Base-by-base conservation (phyloP, 495 filamentous ascomycete species). In the Thermochaetoides thermophila region DNA sequence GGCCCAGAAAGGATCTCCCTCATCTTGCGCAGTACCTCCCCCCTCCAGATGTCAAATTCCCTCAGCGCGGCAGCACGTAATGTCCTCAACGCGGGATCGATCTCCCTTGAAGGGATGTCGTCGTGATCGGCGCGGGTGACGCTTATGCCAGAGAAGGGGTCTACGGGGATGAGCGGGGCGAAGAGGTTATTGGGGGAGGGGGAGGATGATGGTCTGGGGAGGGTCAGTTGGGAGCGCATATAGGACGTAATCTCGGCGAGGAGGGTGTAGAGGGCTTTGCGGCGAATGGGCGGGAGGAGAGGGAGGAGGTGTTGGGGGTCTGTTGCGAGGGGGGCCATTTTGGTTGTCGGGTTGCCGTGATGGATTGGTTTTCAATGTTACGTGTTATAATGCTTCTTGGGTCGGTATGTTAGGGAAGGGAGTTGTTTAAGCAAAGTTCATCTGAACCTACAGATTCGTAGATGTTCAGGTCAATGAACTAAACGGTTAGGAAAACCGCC, bases 271-370 rank as follows among this genome's bases (percentile, higher is more conserved):
- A 62, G 52, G 3, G 49, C 57, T 35, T 50, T 56, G 39, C 62
- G 59, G 19, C 50, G 51, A 16, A 55, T 49, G 31, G 46, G 50
- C 31, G 62, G 57, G n/a, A 66, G 43, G 7, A 58, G 52, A 6
- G 61, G 40, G n/a, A 60, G 56, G 17, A 66, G 30, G 20, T 59
- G 59, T 29, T 59, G 50, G 11, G 62, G 62, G 22, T 66, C 62
- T 19, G 20, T 55, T 18, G 50, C 58, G 16, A 61, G 52, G 23
- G 60, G 62, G 28, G 61, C 60, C 61, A 66, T 66, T 18, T 14
- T 33, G 14, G 20, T 26, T 13, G 13, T 10, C 3, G 24, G 20
- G 5, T 10, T 24, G 21, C 6, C 21, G 21, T 6, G 21, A 6
- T 24, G 11, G 21, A 24, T 11, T 24, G 11, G 21, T 6, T n/a